phyloP scores from a whole-genome alignment of 352 stramenopile species.

The Phytophthora podocarpi region DNA sequence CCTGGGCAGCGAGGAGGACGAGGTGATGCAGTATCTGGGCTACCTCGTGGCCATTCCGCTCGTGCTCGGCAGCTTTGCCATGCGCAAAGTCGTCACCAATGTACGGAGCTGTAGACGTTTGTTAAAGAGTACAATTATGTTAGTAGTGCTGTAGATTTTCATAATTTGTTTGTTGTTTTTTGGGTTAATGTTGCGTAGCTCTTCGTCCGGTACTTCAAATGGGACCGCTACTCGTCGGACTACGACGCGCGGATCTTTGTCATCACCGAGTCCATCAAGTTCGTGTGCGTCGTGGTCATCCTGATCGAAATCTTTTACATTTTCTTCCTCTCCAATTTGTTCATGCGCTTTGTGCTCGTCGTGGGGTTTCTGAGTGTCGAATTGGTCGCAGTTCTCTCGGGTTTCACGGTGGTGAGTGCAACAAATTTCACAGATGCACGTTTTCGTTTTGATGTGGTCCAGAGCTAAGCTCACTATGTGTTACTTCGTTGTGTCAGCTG shows the following conservation, averaged over 20 bases:
- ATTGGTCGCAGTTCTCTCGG: constrained; percentile 56
- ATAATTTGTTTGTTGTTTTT: neutral
- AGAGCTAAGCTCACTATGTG: neutral
- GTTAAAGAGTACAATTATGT: too few species aligned
- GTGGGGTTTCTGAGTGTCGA: constrained; percentile 74
- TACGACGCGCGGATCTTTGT: constrained; percentile 84
- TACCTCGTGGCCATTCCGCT: constrained; percentile 71
- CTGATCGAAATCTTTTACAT: constrained; percentile 86
- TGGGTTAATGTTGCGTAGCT: constrained; percentile 39
- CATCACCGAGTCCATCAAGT: constrained; percentile 82
- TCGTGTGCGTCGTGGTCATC: constrained; percentile 74
- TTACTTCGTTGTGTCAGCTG: constrained; percentile 42
- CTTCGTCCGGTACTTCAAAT: constrained; percentile 77
- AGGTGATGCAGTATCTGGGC: constrained; percentile 54
- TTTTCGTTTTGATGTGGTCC: neutral
- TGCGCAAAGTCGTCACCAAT: constrained; percentile 83
- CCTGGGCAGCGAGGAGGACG: constrained; percentile 45
- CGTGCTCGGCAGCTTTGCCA: constrained; percentile 71
- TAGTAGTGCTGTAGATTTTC: too few species aligned
- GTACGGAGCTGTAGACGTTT: constrained; percentile 31
- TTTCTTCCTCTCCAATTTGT: constrained; percentile 69
- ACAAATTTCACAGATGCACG: too few species aligned
- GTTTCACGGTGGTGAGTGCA: constrained; percentile 67
- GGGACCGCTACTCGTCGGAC: constrained; percentile 67
- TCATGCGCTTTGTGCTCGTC: constrained; percentile 72